phyloP scores from a whole-genome alignment of 306 rosid species.

The Castanea crenata region DNA sequence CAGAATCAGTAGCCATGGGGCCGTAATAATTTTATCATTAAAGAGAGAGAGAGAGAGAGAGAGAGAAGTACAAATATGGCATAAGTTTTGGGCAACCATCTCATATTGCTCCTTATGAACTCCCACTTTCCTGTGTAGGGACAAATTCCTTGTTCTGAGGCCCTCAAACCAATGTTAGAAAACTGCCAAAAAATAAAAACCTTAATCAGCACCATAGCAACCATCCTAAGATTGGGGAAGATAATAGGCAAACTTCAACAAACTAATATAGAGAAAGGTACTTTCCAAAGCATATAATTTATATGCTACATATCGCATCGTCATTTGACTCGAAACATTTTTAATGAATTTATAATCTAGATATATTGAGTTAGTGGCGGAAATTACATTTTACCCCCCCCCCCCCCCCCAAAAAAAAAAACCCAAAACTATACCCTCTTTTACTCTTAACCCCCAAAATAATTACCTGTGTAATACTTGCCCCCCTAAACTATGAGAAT shows the following conservation, averaged over 20 bases:
- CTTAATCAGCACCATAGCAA: background rate
- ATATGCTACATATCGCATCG: constrained; percentile 6
- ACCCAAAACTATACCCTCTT: no score
- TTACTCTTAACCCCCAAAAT: no score
- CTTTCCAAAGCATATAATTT: background rate
- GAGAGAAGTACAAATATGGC: constrained; percentile 60
- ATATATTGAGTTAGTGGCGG: background rate
- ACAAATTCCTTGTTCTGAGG: constrained; percentile 53
- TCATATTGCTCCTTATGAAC: constrained; percentile 45
- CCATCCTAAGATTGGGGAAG: constrained; percentile 10
- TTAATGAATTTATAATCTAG: background rate
- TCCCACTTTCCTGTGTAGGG: constrained; percentile 71
- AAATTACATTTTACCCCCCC: no score
- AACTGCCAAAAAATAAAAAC: constrained; percentile 53
- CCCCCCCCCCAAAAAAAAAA: no score
- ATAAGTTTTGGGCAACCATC: constrained; percentile 80
- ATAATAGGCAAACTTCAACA: constrained; percentile 3
- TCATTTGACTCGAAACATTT: background rate
- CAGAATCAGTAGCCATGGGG: constrained; percentile 26
- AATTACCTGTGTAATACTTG: no score
- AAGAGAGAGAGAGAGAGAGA: constrained; percentile 7
- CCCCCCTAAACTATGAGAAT: no score
- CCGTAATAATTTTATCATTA: constrained; percentile 2
- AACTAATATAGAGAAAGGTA: background rate
- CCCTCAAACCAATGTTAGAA: constrained; percentile 45